phyloP scores from a whole-genome alignment of 129 eudicot species.

The Centrapalus pauciflorus region DNA sequence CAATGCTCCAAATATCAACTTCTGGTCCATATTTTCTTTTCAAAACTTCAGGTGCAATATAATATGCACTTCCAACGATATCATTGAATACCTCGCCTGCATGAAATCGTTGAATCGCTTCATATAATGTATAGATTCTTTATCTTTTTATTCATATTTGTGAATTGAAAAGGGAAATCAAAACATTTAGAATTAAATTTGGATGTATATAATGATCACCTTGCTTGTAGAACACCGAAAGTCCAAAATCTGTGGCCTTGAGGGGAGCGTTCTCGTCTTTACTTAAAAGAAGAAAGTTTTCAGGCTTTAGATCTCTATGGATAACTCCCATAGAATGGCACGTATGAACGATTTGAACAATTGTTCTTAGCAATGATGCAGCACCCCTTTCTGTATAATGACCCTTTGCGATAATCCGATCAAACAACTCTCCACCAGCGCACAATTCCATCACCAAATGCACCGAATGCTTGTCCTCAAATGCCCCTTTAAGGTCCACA shows the following conservation, averaged over 20 bases:
- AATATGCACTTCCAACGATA: constrained; percentile 86
- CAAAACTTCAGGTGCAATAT: constrained; percentile 82
- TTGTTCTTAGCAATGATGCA: constrained; percentile 70
- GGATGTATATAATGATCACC: constrained; percentile 24
- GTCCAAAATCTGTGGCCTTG: constrained; percentile 86
- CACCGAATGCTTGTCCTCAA: constrained; percentile 78
- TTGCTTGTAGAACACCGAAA: constrained; percentile 71
- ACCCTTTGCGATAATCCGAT: constrained; percentile 72
- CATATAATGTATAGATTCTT: not conserved
- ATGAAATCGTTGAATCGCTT: not conserved
- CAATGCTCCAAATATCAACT: constrained; percentile 88
- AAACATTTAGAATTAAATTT: not conserved
- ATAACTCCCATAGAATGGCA: constrained; percentile 90
- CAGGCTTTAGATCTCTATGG: constrained; percentile 87
- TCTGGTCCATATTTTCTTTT: constrained; percentile 92
- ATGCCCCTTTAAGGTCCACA: constrained; percentile 81
- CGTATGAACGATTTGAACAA: constrained; percentile 79
- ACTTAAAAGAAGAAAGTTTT: constrained; percentile 65
- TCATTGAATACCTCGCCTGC: constrained; percentile 65
- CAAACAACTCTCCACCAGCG: constrained; percentile 90
- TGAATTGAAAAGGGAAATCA: not conserved
- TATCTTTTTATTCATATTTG: not conserved
- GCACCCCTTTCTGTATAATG: constrained; percentile 77
- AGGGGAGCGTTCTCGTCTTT: constrained; percentile 68
- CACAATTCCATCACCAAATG: constrained; percentile 87